A percentile compares a stretch with the other conserved stretches of the same genome.
phyloP scores from a whole-genome alignment of 164 flowering plant genomes.

The Kingdonia uniflora region DNA sequence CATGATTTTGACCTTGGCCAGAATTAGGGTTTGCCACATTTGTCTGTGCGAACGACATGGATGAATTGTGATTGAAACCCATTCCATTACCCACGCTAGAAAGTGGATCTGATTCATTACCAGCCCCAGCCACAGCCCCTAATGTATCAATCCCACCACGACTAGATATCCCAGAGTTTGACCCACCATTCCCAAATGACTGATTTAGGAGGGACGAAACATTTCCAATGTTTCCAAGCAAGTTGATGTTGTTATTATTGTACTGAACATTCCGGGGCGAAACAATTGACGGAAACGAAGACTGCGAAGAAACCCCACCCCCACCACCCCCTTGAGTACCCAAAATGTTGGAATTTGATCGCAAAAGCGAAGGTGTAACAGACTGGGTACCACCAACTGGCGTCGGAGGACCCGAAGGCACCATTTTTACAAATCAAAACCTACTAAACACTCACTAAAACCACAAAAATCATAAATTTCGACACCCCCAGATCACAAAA shows the following conservation, averaged over 20 bases:
- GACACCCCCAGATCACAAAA: no score
- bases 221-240: constrained; percentile 64
- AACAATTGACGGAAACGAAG: constrained; percentile 49
- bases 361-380: constrained; percentile 25
- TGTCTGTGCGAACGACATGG: constrained; percentile 34
- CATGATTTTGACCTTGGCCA: constrained; percentile 41
- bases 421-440: constrained; percentile 16
- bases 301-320: constrained; percentile 42
- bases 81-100: constrained; percentile 57
- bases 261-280: constrained; percentile 56
- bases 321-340: constrained; percentile 64
- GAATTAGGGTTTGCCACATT: constrained; percentile 33
- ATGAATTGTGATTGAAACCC: constrained; percentile 31
- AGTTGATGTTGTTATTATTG: constrained; percentile 28
- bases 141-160: constrained; percentile 39
- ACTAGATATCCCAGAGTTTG: constrained; percentile 46
- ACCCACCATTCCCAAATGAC: constrained; percentile 66
- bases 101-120: constrained; percentile 79
- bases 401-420: constrained; percentile 38
- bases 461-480: constrained; percentile 2
- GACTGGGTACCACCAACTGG: constrained; percentile 35
- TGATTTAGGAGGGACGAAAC: constrained; percentile 64
- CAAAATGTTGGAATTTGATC: constrained; percentile 35
- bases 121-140: constrained; percentile 49
- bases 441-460: not conserved